phyloP scores from a whole-genome alignment of 257 asterid genomes.

The Salvia miltiorrhiza region DNA sequence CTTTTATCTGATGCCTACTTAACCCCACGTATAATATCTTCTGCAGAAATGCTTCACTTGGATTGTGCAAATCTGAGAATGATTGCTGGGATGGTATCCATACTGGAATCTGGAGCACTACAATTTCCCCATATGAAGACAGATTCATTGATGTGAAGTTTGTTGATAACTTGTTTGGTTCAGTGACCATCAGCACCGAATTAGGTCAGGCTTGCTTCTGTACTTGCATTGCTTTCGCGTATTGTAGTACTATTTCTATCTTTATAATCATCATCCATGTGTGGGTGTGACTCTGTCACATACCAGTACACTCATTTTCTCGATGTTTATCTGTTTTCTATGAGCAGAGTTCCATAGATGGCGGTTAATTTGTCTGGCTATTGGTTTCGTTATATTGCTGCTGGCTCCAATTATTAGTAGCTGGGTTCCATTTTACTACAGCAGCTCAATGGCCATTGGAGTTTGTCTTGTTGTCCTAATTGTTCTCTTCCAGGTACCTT shows the following conservation, averaged over 20 bases:
- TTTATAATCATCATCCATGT: background rate
- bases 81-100: constrained; percentile 67
- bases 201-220: constrained; percentile 44
- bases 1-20: background rate
- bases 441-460: constrained; percentile 92
- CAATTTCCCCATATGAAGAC: constrained; percentile 66
- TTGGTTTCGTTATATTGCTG: constrained; percentile 60
- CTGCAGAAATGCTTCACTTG: constrained; percentile 77
- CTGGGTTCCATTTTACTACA: constrained; percentile 94
- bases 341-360: constrained; percentile 71
- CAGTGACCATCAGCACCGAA: constrained; percentile 48
- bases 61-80: constrained; percentile 58
- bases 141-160: constrained; percentile 74
- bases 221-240: constrained; percentile 12
- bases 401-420: constrained; percentile 81
- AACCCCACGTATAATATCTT: background rate
- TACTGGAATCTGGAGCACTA: constrained; percentile 55
- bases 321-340: constrained; percentile 14
- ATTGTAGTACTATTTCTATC: background rate
- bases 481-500: constrained; percentile 80
- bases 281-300: background rate
- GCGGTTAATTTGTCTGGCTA: constrained; percentile 62
- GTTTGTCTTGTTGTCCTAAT: constrained; percentile 73
- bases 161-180: constrained; percentile 58
- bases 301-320: constrained; percentile 5